Evolutionary conservation across 2,329 filamentous ascomycete species (phyloP), one percentile per base, ranked within the genome.

Genomic region (Pleomassaria siparia): DNA sequence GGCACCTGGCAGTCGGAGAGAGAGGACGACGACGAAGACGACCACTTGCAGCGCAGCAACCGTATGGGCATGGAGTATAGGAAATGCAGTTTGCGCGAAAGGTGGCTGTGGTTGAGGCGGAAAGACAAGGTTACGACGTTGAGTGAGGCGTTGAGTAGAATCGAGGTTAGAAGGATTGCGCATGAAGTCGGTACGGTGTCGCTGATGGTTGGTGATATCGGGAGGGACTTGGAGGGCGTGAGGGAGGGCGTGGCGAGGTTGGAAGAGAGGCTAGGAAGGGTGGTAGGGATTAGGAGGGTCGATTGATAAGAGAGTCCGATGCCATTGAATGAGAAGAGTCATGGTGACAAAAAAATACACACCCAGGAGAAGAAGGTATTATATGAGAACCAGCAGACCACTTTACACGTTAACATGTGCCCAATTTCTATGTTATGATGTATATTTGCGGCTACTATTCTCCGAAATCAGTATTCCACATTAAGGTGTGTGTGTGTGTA

Each of bases 101-200:
- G 74, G 10, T 62, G 68, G 43, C 32, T 64, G 12, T 75, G 72
- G 73, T 49, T 75, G 32, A 58, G 58, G 25, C 54, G 59, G 40
- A 74, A 73, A 47, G 52, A 59, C 2, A 64, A 68, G 33, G 69
- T 69, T 11, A 56, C 71, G 40, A 53, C 50, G n/a, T 51, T 75
- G 43, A 66, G 70, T 29, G 56, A 69, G 35, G 53, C 56, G 2
- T 43, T 76, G 44, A 65, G 54, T 47, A 54, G 72, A 35, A 56
- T 74, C 32, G 70, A 74, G 54, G 65, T 67, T 4, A 59, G 73
- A 42, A 52, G 72, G 39, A 74, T 69, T 8, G 58, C 61, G 28
- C 61, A 64, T 48, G 60, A 66, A 40, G 57, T 65, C 4, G 63
- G 59, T 0, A 50, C 56, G n/a, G 50, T 63, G n/a, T 13, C 55